Evolutionary conservation across 257 asterid species (phyloP).

Genomic region (Rhazya stricta): DNA sequence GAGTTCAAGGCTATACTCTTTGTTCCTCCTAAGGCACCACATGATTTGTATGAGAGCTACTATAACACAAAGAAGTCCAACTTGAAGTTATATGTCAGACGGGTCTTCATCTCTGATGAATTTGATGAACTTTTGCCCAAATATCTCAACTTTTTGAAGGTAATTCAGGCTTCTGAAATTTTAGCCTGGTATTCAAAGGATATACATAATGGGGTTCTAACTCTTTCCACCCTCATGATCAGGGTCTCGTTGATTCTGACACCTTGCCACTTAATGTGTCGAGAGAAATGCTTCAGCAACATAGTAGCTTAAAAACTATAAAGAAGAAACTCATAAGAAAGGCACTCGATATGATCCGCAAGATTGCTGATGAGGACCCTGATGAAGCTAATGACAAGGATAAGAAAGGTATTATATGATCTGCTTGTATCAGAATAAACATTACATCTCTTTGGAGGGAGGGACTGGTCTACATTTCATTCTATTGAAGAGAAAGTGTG

Average conservation of each 20-base stretch:
- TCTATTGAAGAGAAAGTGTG: neutral
- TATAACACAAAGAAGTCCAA: slow-evolving; percentile 77
- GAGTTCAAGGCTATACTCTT: slow-evolving; percentile 86
- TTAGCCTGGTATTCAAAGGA: neutral
- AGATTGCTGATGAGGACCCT: slow-evolving; percentile 93
- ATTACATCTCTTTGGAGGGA: neutral
- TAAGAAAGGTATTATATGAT: slow-evolving; percentile 46
- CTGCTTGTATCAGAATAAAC: neutral
- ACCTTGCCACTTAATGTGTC: slow-evolving; percentile 92
- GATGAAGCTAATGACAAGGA: slow-evolving; percentile 69
- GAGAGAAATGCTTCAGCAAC: slow-evolving; percentile 97
- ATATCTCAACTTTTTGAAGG: slow-evolving; percentile 82
- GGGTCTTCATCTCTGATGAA: slow-evolving; percentile 92
- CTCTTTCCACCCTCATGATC: slow-evolving; percentile 8
- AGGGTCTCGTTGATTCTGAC: slow-evolving; percentile 99
- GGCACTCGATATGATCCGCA: slow-evolving; percentile 97
- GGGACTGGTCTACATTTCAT: neutral
- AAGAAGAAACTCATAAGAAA: slow-evolving; percentile 95
- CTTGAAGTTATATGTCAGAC: slow-evolving; percentile 71
- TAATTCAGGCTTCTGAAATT: slow-evolving; percentile 24
- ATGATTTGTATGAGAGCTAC: slow-evolving; percentile 86
- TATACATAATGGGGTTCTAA: neutral
- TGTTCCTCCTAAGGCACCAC: slow-evolving; percentile 94
- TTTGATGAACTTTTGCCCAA: slow-evolving; percentile 92
- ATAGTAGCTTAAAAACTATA: slow-evolving; percentile 88